Evolutionary conservation across 108 stramenopile species (phyloP), one percentile per base, ranked within the genome.

Genomic region (Pelagomonas calceolata): DNA sequence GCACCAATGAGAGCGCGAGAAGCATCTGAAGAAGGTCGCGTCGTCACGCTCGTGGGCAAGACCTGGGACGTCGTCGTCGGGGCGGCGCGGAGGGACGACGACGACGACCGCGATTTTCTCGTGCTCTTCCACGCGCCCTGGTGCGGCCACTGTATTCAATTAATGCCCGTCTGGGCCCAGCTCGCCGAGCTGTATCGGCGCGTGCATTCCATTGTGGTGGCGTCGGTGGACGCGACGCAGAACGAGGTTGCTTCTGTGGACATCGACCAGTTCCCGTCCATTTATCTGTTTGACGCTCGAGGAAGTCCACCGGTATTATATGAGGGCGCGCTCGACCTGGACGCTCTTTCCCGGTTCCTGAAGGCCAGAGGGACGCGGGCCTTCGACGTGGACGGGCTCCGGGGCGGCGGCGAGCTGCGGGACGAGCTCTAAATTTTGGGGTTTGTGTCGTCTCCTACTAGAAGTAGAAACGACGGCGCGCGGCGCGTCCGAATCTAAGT

Each of bases 171-270:
- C 21, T 60, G 51, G 51, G 26, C 3, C 21, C 0, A 17, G 7
- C 21, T 26, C 51, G 51, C 51, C 21, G 7, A 12, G 51, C 51
- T 16, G 7, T 60, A 26, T 26, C 21, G 21, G 51, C 21, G 21
- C 51, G 51, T 60, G 7, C 21, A 60, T 26, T 60, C 51, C 63
- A 83, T 87, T 26, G 65, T 85, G 30, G 76, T 87, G 65, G 85
- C 82, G 67, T 84, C 84, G 85, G 82, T 87, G 81, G 86, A 87
- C 76, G 64, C 81, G 51, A 87, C 86, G 0, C 81, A 81, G 36
- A 87, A 87, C 73, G 86, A 87, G 71, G 76, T 87, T 32, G 68
- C 67, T 31, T 79, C 81, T 64, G 81, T 86, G 46, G 46, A 51
- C 36, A 78, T 87, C 63, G 34, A 35, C 18, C 85, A 82, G 14